These are phyloP conservation scores for Stentor coeruleus DNA, from an alignment of 73 alveolate species.

Conservation along the genomic window DNA sequence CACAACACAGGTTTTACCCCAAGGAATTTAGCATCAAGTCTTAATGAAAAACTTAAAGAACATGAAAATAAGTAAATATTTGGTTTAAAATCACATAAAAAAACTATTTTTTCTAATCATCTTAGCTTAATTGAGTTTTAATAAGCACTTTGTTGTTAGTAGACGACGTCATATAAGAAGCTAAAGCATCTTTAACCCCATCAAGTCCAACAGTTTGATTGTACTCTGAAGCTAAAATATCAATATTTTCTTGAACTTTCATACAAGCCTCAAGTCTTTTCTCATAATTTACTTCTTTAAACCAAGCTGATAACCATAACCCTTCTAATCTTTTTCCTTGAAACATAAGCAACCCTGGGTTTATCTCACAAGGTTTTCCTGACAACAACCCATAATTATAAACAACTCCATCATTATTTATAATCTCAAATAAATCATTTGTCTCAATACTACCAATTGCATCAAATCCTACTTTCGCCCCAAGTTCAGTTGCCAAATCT, in stretches of 20 bases:
- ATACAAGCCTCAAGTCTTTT: neutral
- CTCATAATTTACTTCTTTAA: neutral
- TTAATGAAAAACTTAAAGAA: neutral
- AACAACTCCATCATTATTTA: conserved; percentile 32
- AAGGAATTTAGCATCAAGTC: neutral
- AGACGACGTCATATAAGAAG: neutral
- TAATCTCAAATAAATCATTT: conserved; percentile 29
- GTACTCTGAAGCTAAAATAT: neutral
- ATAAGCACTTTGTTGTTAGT: neutral
- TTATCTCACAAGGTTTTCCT: conserved; percentile 33
- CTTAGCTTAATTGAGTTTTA: neutral
- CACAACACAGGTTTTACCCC: neutral
- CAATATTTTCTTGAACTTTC: neutral
- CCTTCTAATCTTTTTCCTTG: conserved; percentile 35
- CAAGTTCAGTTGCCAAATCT: conserved; percentile 32
- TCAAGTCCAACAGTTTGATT: neutral
- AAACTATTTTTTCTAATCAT: too few relatives aligned
- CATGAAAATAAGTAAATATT: too few relatives aligned
- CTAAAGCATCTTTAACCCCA: conserved; percentile 14
- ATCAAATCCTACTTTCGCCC: conserved; percentile 50
- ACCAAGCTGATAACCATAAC: conserved; percentile 30
- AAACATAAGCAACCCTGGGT: conserved; percentile 36
- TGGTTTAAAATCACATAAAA: too few relatives aligned
- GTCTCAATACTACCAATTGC: conserved; percentile 55
- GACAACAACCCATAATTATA: conserved; percentile 52